Conservation (phyloP, 2,329 filamentous ascomycete species). For the Pezicula carpinea region DNA sequence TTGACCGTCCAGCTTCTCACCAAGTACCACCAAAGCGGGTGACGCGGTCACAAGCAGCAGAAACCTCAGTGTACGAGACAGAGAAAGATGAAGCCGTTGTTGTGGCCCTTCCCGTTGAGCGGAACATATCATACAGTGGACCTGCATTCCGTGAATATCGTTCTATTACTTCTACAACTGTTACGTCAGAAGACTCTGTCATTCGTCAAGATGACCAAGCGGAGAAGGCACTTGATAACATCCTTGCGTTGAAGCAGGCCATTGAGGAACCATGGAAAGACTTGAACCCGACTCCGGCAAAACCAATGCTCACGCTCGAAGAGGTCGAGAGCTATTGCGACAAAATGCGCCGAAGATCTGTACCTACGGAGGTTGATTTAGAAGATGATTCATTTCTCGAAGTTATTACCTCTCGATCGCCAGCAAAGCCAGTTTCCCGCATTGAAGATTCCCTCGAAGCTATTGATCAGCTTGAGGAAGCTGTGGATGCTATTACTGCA, state of each 20-base stretch:
- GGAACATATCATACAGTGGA: not conserved
- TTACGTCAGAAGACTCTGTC: not conserved
- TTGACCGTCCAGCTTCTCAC: not conserved
- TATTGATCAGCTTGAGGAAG: conserved; percentile 56
- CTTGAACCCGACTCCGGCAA: conserved; percentile 3
- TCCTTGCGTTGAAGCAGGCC: not conserved
- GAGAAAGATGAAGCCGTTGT: too few species aligned
- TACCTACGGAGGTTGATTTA: conserved; percentile 6
- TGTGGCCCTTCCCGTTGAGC: too few species aligned
- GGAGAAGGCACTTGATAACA: conserved; percentile 14
- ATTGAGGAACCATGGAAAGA: not conserved
- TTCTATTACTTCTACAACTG: not conserved
- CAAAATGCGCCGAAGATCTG: conserved; percentile 1
- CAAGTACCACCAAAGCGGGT: not conserved
- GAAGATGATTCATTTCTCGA: conserved; percentile 31
- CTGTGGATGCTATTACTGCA: conserved; percentile 42
- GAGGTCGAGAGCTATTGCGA: conserved; percentile 19
- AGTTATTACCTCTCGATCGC: conserved; percentile 31
- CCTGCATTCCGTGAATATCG: not conserved
- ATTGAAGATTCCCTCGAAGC: conserved; percentile 63
- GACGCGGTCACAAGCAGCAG: not conserved
- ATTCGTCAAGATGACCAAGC: conserved; percentile 13
- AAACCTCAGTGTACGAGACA: not conserved
- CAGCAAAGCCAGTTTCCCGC: conserved; percentile 35
- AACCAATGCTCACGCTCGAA: conserved; percentile 18